phyloP scores from a whole-genome alignment of 75 land plant genomes.

The Selaginella tamariscina region DNA sequence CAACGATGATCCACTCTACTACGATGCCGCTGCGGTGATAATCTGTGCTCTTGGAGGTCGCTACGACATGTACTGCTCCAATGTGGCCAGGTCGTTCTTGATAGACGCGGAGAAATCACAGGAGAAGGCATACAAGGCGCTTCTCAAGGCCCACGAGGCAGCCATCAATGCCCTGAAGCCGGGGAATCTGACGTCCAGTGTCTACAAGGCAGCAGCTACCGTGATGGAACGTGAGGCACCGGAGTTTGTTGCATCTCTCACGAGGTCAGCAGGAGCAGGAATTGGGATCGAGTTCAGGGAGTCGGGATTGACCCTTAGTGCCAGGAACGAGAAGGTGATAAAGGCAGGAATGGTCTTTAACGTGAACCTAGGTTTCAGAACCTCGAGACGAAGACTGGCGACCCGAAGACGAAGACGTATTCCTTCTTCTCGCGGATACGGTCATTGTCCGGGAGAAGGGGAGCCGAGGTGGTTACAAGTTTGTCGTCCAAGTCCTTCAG shows the following conservation, averaged over 20 bases:
- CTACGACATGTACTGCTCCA: conserved; percentile 77
- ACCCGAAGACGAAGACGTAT: conserved; percentile 43
- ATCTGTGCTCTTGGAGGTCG: conserved; percentile 81
- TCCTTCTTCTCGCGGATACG: conserved; percentile 53
- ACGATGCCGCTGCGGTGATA: conserved; percentile 80
- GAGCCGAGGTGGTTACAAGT: conserved; percentile 39
- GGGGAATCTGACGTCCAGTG: conserved; percentile 46
- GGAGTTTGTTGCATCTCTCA: conserved; percentile 46
- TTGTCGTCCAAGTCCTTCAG: conserved; percentile 40
- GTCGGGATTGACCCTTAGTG: conserved; percentile 53
- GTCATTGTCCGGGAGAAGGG: conserved; percentile 42
- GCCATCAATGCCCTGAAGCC: conserved; percentile 61
- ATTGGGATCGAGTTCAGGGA: conserved; percentile 94
- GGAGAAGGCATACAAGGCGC: conserved; percentile 72
- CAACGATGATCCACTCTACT: conserved; percentile 79
- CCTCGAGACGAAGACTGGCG: conserved; percentile 27
- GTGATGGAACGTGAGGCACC: conserved; percentile 60
- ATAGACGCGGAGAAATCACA: conserved; percentile 64
- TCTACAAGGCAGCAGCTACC: conserved; percentile 54
- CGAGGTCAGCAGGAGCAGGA: conserved; percentile 82
- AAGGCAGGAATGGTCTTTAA: conserved; percentile 82
- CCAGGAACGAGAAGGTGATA: conserved; percentile 43
- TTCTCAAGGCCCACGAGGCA: conserved; percentile 84
- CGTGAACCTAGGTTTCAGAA: conserved; percentile 71
- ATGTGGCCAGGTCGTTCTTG: conserved; percentile 62